Evolutionary conservation across 192 early-diverging fungal species (phyloP), one percentile per base, ranked within the genome.

Genomic region (Umbelopsis isabellina): DNA sequence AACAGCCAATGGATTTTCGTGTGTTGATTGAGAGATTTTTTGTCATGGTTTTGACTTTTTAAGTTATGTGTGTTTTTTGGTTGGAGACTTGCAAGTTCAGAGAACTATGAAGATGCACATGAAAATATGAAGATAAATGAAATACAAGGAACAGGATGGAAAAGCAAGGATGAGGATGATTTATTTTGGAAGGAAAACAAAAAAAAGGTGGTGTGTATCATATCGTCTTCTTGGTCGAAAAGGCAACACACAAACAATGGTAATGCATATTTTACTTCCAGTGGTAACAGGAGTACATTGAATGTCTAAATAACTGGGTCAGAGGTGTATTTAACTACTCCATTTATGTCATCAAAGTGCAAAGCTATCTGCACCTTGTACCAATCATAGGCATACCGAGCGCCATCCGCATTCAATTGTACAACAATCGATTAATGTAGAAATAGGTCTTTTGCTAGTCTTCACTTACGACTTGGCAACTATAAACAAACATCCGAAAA

Each of bases 1-100:
- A 94, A 46, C 89, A 84, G 6, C 89, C 89, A 30, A 94, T 73
- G 18, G 49, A 68, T 21, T 48, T 37, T 41, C 67, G 67, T 5
- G 55, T 25, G 30, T 61, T 35, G 11, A 61, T 61, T 12, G 25
- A 33, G 4, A 16, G 23, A 9, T 68, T 68, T 20, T 46, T 23
- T 13, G 66, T 47, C 30, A 49, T 68, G 27, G 1, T 41, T 20
- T 3, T 46, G 22, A 11, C 21, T 12, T 3, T 35, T 3, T 35
- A 16, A 10, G 9, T n/a, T 47, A n/a, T 20, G 47, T 18, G 46
- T 33, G 4, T 7, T 50, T 30, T 47, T 30, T 20, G 33, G 25
- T 50, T 12, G 18, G 22, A 15, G 4, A 4, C 22, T 46, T 61
- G 30, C 13, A 3, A 25, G 4, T 20, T 27, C 16, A 25, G 55